Evolutionary conservation across 1,284 basidiomycete genomes (phyloP).

Genomic region (Leccinum griseonigrum): DNA sequence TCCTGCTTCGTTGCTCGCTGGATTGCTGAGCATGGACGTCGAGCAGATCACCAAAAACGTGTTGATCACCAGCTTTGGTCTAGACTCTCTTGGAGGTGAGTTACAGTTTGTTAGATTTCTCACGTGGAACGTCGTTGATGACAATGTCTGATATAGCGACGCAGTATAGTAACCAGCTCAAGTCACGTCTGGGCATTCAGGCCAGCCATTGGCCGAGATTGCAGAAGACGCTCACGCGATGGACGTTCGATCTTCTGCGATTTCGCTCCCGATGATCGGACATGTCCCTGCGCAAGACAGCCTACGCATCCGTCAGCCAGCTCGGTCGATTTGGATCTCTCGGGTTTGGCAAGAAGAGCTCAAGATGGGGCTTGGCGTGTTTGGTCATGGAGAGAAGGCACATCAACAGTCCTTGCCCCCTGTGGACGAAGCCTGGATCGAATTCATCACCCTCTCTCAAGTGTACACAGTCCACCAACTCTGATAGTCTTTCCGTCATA

Average conservation of each 20-base stretch:
- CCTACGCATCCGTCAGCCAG: slow-evolving; percentile 45
- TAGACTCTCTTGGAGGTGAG: slow-evolving; percentile 32
- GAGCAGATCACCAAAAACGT: slow-evolving; percentile 30
- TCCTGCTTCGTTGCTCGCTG: slow-evolving; percentile 26
- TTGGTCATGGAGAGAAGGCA: slow-evolving; percentile 72
- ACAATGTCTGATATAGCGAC: slow-evolving; percentile 8
- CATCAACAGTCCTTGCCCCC: slow-evolving; percentile 60
- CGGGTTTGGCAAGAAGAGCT: slow-evolving; percentile 63
- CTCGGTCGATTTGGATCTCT: slow-evolving; percentile 53
- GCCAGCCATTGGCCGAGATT: slow-evolving; percentile 39
- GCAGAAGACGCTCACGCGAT: slow-evolving; percentile 41
- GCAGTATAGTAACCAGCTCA: slow-evolving; percentile 30
- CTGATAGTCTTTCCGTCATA: slow-evolving; percentile 62
- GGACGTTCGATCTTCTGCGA: slow-evolving; percentile 53
- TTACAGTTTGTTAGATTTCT: background rate
- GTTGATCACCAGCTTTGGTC: slow-evolving; percentile 31
- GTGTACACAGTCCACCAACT: slow-evolving; percentile 81
- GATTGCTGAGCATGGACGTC: slow-evolving; percentile 23
- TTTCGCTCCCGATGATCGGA: slow-evolving; percentile 39
- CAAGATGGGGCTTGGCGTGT: slow-evolving; percentile 69
- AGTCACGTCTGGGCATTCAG: slow-evolving; percentile 26
- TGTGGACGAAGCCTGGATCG: slow-evolving; percentile 64
- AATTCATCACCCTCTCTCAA: slow-evolving; percentile 70
- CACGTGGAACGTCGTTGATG: background rate
- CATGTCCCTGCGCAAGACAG: slow-evolving; percentile 30